phyloP scores from a whole-genome alignment of 1,139 yeast genomes.

The Hansenula lynferdii region DNA sequence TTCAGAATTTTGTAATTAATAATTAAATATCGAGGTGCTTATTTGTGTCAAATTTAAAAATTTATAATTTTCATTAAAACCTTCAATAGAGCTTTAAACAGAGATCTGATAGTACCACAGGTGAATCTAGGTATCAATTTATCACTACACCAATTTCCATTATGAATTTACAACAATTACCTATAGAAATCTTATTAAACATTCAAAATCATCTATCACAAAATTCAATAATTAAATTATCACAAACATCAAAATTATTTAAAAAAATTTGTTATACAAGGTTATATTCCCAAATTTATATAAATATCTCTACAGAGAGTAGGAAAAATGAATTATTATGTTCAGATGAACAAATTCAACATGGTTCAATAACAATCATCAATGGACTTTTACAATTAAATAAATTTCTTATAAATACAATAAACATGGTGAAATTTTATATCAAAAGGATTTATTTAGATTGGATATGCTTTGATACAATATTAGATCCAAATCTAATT shows the following conservation, averaged over 20 bases:
- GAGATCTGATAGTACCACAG: too few relatives aligned
- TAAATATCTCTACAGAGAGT: not conserved
- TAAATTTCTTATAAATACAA: not conserved
- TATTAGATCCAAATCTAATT: not conserved
- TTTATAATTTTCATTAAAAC: too few relatives aligned
- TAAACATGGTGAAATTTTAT: not conserved
- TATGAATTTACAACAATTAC: not conserved
- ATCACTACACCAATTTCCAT: not conserved
- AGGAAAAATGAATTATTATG: not conserved
- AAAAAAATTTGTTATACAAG: conserved; percentile 2
- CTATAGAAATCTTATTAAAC: not conserved
- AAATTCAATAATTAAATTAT: not conserved
- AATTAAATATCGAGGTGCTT: too few relatives aligned
- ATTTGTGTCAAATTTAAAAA: too few relatives aligned
- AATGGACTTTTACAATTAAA: not conserved
- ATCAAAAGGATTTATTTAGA: not conserved
- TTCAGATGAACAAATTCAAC: not conserved
- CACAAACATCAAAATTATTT: not conserved
- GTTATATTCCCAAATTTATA: conserved; percentile 6
- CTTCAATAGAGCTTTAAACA: too few relatives aligned
- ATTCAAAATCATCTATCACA: not conserved
- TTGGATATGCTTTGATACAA: not conserved
- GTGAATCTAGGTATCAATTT: too few relatives aligned
- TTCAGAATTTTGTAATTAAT: too few relatives aligned
- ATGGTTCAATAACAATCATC: not conserved